Conservation (phyloP, 2,329 filamentous ascomycete species). For the Pseudopyrenochaeta lycopersici region DNA sequence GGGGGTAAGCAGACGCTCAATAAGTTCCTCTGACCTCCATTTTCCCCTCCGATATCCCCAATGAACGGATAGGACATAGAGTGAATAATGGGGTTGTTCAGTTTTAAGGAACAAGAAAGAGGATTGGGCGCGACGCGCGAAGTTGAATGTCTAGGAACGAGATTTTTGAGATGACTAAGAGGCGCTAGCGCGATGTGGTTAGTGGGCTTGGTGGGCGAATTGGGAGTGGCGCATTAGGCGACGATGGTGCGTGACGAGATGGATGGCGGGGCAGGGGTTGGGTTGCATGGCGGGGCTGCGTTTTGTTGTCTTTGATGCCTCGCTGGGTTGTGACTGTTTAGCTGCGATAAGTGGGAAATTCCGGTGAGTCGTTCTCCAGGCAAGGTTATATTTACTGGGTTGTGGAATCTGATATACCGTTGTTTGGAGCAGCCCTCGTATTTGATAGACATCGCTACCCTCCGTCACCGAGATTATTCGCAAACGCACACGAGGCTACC, state of each 20-base stretch:
- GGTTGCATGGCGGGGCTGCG: slow-evolving; percentile 9
- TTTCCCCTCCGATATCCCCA: slow-evolving; percentile 73
- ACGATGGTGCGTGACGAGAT: slow-evolving; percentile 11
- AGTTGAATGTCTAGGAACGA: slow-evolving; percentile 25
- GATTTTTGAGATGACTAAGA: slow-evolving; percentile 39
- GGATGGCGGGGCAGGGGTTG: slow-evolving; percentile 24
- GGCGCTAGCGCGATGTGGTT: slow-evolving; percentile 16
- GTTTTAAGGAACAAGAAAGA: slow-evolving; percentile 47
- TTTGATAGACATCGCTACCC: slow-evolving; percentile 14
- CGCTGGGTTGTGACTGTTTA: slow-evolving; percentile 18
- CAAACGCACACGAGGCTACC: slow-evolving; percentile 10
- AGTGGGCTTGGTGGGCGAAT: slow-evolving; percentile 21
- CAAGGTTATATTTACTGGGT: neutral
- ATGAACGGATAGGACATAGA: slow-evolving; percentile 66
- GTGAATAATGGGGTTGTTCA: slow-evolving; percentile 67
- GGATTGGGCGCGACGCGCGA: slow-evolving; percentile 25
- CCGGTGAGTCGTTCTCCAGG: slow-evolving; percentile 5
- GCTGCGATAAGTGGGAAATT: slow-evolving; percentile 6
- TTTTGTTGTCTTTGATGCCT: slow-evolving; percentile 13
- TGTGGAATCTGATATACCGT: slow-evolving; percentile 15
- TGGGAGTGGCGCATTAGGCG: slow-evolving; percentile 21
- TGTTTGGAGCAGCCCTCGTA: slow-evolving; percentile 12
- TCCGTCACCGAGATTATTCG: slow-evolving; percentile 1
- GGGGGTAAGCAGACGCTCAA: slow-evolving; percentile 67
- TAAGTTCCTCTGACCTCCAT: slow-evolving; percentile 64